Evolutionary conservation across 2,329 filamentous ascomycete species (phyloP).

Genomic region (Penicillium psychrosexuale): DNA sequence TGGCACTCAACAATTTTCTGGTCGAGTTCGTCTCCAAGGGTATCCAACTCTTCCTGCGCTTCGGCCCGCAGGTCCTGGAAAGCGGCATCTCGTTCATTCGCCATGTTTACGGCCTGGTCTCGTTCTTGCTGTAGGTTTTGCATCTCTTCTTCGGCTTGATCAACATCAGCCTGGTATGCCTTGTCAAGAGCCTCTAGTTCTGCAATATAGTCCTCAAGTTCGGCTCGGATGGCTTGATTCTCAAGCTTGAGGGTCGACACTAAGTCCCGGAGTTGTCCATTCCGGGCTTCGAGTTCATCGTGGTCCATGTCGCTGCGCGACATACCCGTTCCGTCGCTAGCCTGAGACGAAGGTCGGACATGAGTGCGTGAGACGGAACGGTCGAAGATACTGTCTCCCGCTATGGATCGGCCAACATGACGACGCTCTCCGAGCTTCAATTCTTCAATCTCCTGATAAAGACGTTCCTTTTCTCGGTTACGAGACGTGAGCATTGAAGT

Average conservation of each 20-base stretch:
- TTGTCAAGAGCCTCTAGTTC: conserved; percentile 74
- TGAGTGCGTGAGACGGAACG: conserved; percentile 86
- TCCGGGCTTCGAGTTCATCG: conserved; percentile 79
- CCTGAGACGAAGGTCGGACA: conserved; percentile 69
- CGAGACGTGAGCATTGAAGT: conserved; percentile 96
- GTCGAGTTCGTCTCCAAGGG: conserved; percentile 63
- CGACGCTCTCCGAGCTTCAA: conserved; percentile 83
- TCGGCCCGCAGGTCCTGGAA: conserved; percentile 54
- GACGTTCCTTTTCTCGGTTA: conserved; percentile 87
- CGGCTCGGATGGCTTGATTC: conserved; percentile 81
- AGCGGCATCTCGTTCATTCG: conserved; percentile 59
- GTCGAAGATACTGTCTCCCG: conserved; percentile 87
- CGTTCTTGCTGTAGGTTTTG: conserved; percentile 76
- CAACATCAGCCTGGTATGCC: conserved; percentile 75
- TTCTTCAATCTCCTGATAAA: conserved; percentile 97
- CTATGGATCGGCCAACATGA: conserved; percentile 55
- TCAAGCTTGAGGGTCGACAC: conserved; percentile 81
- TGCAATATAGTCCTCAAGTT: conserved; percentile 73
- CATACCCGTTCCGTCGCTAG: conserved; percentile 61
- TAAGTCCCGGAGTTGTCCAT: conserved; percentile 80
- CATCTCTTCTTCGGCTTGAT: conserved; percentile 74
- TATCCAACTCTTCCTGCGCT: conserved; percentile 58
- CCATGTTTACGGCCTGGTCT: conserved; percentile 75
- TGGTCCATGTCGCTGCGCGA: conserved; percentile 72
- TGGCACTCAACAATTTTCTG: conserved; percentile 69